A percentile compares a stretch with the other conserved stretches of the same genome.
Evolutionary conservation across 1,139 yeast species (phyloP).

Genomic region (Kluyveromyces sp.): DNA sequence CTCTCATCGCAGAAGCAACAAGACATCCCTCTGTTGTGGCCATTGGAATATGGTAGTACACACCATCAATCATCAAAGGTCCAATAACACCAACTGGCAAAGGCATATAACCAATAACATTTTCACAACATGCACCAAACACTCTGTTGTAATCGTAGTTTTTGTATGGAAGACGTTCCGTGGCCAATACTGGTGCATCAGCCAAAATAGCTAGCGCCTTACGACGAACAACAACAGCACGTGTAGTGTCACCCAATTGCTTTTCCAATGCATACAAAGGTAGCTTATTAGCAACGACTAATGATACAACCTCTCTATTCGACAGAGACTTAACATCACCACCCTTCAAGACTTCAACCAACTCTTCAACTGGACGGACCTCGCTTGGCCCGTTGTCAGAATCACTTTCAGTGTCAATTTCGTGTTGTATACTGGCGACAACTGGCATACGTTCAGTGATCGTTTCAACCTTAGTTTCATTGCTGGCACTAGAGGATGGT

Average conservation of each 20-base stretch:
- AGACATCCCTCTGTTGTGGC: constrained; percentile 99
- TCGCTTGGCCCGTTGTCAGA: constrained; percentile 46
- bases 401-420: constrained; percentile 36
- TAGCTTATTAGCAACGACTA: constrained; percentile 69
- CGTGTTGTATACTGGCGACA: constrained; percentile 3
- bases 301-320: constrained; percentile 64
- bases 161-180: constrained; percentile 66
- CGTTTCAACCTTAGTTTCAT: constrained; percentile 12
- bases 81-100: constrained; percentile 98
- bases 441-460: not conserved
- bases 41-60: constrained; percentile 88
- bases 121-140: constrained; percentile 98
- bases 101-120: constrained; percentile 94
- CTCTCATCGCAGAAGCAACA: constrained; percentile 98
- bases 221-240: constrained; percentile 92
- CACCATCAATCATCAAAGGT: constrained; percentile 84
- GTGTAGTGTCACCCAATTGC: constrained; percentile 73
- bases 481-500: constrained; percentile 8
- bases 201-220: constrained; percentile 80
- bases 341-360: constrained; percentile 53
- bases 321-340: constrained; percentile 62
- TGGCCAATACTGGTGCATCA: constrained; percentile 69
- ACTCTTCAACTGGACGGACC: constrained; percentile 48
- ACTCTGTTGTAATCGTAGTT: constrained; percentile 92
- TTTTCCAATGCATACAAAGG: constrained; percentile 93